Base-by-base conservation (phyloP, 1,139 yeast species). In the Zygoascus sp. region DNA sequence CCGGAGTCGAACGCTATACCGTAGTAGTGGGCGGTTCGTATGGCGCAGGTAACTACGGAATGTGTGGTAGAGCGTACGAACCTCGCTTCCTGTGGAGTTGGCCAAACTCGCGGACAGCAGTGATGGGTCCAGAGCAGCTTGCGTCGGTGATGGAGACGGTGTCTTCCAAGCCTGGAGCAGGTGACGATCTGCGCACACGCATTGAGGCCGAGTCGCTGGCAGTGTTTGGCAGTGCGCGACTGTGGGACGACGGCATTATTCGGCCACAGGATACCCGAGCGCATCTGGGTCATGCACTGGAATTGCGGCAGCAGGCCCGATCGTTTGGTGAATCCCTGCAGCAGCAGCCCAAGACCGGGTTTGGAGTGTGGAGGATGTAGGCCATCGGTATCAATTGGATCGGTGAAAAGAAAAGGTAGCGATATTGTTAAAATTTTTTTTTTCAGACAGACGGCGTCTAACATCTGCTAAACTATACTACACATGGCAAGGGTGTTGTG, bases 31-130 rank as follows among this genome's bases (percentile, higher is more conserved):
- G 68, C 10, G 67, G 66, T 27, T 60, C 65, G 8, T 64, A 64
- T 48, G 68, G 68, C 8, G 68, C 68, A 1, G 68, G 68, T 6
- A 64, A 64, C 53, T 64, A 64, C 52, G 68, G 68, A 16, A 64
- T 64, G 68, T 64, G 68, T 38, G 68, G 68, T 20, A 50, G 68
- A 22, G 67, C 67, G 20, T 64, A 64, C 48, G 62, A 61, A 46
- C 68, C 68, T 3, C 57, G 64, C 28, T 64, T 64, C 55, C 54
- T 64, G 43, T 62, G 64, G 62, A 47, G 65, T 7, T 64, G 68
- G 68, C 68, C 68, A 48, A 64, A 64, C 52, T 57, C 66, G 21
- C 55, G 63, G 23, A 63, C 67, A 13, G 67, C 66, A 11, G 68
- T 64, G 36, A 64, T 64, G 68, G 68, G 68, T 3, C 62, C 67